Evolutionary conservation across 2,329 filamentous ascomycete genomes (phyloP), one percentile per base, ranked within the genome.

Genomic region (Colletotrichum caudatum): DNA sequence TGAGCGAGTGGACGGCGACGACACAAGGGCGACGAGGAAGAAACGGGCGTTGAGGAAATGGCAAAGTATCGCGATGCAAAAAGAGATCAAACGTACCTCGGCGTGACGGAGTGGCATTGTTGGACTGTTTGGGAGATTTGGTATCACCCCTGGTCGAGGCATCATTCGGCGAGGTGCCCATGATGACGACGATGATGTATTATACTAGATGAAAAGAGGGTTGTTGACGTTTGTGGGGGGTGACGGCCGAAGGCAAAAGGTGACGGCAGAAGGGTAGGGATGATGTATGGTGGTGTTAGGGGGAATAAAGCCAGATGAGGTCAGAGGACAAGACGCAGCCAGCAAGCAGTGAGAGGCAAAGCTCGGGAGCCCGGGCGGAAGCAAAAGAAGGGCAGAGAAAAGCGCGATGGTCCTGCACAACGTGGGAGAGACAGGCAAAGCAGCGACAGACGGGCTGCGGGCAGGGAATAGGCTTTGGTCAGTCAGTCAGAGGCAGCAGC

Each of bases 101-200:
- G 69, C 80, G 80, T 58, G 81, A 79, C 76, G 84, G 80, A 69
- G 82, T 82, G 64, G 74, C 46, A 62, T 81, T 83, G 78, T 78
- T 83, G 74, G 82, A 78, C 70, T 81, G 82, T 77, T 84, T 84
- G 75, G 85, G 85, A 76, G 85, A 87, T 80, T 85, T 85, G 74
- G 84, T 83, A 77, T 82, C 80, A 80, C 80, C 82, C 78, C 80
- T 76, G 73, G 78, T 78, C 74, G 81, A 80, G 74, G 80, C 76
- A 78, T 79, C 78, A 75, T 78, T 78, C 76, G 82, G 78, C 75
- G 84, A 81, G 80, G 82, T 82, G 78, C 81, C 84, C 84, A 86
- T 86, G 81, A 83, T 83, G 83, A 83, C 81, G 78, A 81, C 76
- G 81, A 86, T 82, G 80, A 81, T 83, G 80, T 83, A 83, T 81